Base-by-base conservation (phyloP, 345 rosid species). In the Aquilaria malaccensis region DNA sequence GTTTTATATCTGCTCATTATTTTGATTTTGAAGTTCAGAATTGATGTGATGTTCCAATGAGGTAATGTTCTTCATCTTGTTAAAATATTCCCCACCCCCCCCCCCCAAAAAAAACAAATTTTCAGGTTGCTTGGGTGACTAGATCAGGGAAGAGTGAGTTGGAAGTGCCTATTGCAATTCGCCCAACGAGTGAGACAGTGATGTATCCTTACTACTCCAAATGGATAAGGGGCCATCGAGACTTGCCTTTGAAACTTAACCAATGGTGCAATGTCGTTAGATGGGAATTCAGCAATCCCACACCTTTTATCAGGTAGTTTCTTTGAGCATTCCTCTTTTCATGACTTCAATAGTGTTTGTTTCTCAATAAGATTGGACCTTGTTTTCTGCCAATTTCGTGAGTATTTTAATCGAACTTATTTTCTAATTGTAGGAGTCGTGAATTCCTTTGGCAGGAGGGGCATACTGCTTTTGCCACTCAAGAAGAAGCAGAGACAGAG, bases 181-280 rank as follows among this genome's bases (percentile, higher is more conserved):
- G 97, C 49, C 99, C 99, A 52, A 94, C 99, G 46, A 94, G 97
- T 75, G 99, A 94, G 82, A 94, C 97, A 6, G 99, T 88, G 52
- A 94, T 94, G 99, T 86, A 90, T 75, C 99, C 99, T 43, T 94
- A 79, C 81, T 94, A 75, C 72, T 85, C 97, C 62, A 94, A 94
- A 79, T 94, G 99, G 99, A 88, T 94, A 49, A 84, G 99, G 72
- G 95, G 99, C 9, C 99, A 90, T 71, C 89, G 97, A 43, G 99
- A 94, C 75, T 77, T 94, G 76, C 99, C 99, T 63, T 69, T 94
- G 82, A 90, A 75, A 77, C 96, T 86, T 63, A 94, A 94, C 59
- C 99, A 94, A 65, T 94, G 99, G 99, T 94, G 99, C 81, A 94
- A 94, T 80, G 99, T 94, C 69, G 99, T 94, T 65, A 83, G 99